phyloP scores from a whole-genome alignment of 768 basidiomycete species.

The Kwoniella dendrophila region DNA sequence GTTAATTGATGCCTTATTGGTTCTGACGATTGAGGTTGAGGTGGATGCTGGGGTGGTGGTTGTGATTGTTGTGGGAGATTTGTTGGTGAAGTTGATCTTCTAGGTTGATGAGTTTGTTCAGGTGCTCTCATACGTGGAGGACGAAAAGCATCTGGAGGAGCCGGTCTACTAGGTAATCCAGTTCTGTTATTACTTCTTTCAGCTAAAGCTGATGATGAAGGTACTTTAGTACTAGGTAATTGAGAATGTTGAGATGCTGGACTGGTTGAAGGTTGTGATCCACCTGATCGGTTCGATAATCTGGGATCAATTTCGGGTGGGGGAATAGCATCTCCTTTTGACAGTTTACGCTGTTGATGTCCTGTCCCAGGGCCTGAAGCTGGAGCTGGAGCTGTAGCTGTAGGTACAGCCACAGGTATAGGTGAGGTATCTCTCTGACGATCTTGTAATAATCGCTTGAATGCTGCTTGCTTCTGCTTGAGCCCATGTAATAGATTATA shows the following conservation, averaged over 20 bases:
- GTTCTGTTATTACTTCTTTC: constrained; percentile 32
- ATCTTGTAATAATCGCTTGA: constrained; percentile 73
- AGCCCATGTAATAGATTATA: constrained; percentile 89
- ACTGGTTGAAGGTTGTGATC: constrained; percentile 60
- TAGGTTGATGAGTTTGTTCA: constrained; percentile 26
- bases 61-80: too few species aligned
- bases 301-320: constrained; percentile 58
- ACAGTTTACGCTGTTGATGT: constrained; percentile 7
- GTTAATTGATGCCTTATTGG: constrained; percentile 34
- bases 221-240: constrained; percentile 27
- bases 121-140: constrained; percentile 44
- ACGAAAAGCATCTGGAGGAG: constrained; percentile 56
- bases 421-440: constrained; percentile 35
- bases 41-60: too few species aligned
- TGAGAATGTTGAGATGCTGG: constrained; percentile 23
- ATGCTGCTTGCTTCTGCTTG: constrained; percentile 86
- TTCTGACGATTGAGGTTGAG: neutral
- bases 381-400: neutral
- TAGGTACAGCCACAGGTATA: neutral
- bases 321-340: constrained; percentile 3
- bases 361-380: neutral
- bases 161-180: constrained; percentile 43
- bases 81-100: constrained; percentile 9
- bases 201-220: constrained; percentile 37
- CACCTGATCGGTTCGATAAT: constrained; percentile 62